A percentile compares a stretch with the other conserved stretches of the same genome.
Evolutionary conservation across 805 yeast species (phyloP).

Genomic region (Metschnikowia amazonensis): DNA sequence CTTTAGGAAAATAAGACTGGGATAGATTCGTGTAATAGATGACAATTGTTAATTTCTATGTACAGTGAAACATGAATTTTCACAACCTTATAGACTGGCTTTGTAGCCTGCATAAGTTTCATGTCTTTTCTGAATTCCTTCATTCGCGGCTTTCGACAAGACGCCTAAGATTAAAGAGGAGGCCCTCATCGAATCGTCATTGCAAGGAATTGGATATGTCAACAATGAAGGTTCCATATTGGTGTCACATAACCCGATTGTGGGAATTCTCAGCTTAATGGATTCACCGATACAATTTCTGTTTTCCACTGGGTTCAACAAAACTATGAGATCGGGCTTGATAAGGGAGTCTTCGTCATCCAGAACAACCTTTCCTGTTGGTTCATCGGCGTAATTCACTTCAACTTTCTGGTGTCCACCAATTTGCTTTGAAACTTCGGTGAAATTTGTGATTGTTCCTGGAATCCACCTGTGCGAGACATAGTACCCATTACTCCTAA

Average conservation of each 20-base stretch:
- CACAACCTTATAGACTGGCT: slow-evolving; percentile 1
- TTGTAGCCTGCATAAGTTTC: slow-evolving; percentile 20
- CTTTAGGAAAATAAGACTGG: background rate
- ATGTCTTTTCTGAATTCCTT: slow-evolving; percentile 62
- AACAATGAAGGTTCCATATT: slow-evolving; percentile 86
- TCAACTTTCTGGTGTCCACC: slow-evolving; percentile 42
- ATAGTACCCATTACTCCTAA: slow-evolving; percentile 71
- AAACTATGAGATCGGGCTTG: slow-evolving; percentile 84
- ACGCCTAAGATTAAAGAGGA: slow-evolving; percentile 78
- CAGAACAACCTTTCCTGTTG: slow-evolving; percentile 57
- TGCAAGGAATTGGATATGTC: slow-evolving; percentile 94
- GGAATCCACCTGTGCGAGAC: slow-evolving; percentile 89
- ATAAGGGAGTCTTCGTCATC: slow-evolving; percentile 49
- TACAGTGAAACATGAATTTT: slow-evolving; percentile 1
- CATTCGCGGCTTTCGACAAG: slow-evolving; percentile 78
- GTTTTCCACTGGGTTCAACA: slow-evolving; percentile 86
- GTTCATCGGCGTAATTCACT: slow-evolving; percentile 67
- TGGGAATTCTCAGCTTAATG: slow-evolving; percentile 76
- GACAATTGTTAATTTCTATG: slow-evolving; percentile 1
- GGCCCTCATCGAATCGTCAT: slow-evolving; percentile 86
- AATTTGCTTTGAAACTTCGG: slow-evolving; percentile 59
- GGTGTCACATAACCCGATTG: slow-evolving; percentile 91
- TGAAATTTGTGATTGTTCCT: slow-evolving; percentile 86
- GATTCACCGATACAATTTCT: slow-evolving; percentile 80
- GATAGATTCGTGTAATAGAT: background rate